These are phyloP conservation scores for Botrytis fabae DNA, from an alignment of 2,329 filamentous ascomycete species.

Conservation along the genomic window DNA sequence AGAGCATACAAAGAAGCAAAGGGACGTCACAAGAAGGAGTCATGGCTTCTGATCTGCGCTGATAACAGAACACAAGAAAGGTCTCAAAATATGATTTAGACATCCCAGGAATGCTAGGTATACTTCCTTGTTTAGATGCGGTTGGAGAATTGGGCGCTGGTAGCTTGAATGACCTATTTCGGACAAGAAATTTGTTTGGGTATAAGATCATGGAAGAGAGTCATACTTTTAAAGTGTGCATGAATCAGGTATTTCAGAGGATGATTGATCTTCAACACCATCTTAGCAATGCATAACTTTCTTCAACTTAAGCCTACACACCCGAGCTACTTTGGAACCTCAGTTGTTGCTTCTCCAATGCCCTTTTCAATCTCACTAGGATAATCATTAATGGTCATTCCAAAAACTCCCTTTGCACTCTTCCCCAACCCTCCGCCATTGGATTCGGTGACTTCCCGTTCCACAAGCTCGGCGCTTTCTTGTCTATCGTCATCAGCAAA, in stretches of 20 bases:
- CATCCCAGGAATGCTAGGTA: not conserved
- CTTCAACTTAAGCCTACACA: not conserved
- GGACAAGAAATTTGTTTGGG: not conserved
- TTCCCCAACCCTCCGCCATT: constrained; percentile 40
- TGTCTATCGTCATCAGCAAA: constrained; percentile 36
- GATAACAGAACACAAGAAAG: not conserved
- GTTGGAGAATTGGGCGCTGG: not conserved
- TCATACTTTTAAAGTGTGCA: not conserved
- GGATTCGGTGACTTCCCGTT: constrained; percentile 38
- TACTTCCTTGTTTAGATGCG: not conserved
- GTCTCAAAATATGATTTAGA: not conserved
- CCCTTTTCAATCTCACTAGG: constrained; percentile 4
- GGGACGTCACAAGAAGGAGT: not conserved
- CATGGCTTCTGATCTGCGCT: not conserved
- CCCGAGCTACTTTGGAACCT: constrained; percentile 25
- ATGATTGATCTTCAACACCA: not conserved
- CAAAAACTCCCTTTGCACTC: constrained; percentile 33
- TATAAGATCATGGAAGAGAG: not conserved
- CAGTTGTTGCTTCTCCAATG: constrained; percentile 27
- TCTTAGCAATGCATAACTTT: not conserved
- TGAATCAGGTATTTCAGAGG: not conserved
- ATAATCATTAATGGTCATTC: constrained; percentile 19
- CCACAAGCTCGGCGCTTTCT: constrained; percentile 33
- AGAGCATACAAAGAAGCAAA: not conserved
- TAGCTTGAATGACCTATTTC: not conserved